Evolutionary conservation across 2,329 filamentous ascomycete species (phyloP), one percentile per base, ranked within the genome.

Genomic region (Dothistroma septosporum): DNA sequence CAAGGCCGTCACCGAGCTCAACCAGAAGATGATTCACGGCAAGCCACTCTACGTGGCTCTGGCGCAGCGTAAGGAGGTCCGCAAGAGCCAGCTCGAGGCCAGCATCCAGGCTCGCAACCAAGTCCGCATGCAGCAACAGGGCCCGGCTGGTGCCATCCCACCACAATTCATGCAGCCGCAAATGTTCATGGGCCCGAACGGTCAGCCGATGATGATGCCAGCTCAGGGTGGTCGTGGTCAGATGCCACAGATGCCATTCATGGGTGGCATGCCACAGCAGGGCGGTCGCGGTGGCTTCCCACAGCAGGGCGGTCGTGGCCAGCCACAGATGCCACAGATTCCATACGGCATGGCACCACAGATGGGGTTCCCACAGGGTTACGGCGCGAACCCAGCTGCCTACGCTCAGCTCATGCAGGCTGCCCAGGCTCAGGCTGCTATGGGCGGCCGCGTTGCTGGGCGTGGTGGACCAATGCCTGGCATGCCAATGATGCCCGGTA

Each of bases 51-150:
- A 99, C 76, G 94, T 99, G 73, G 94, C 94, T 71, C 86, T 99
- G 68, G 94, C 94, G 67, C 94, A 99, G 85, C 93, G 94, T 81
- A 99, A 99, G 87, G 94, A 99, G 80, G 93, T 99, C 73, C 92
- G 94, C 80, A 96, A 97, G 87, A 96, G 87, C 82, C 94, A 97
- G 75, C 91, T 99, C 70, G 94, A 99, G 84, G 93, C 93, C 73
- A 97, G 91, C 80, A 99, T 99, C 78, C 94, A 97, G 82, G 93
- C 94, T 78, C 92, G 94, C 79, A 97, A 97, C 84, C 93, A 96
- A 79, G 87, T 97, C 75, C 90, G 94, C 74, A 94, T 97, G 87
- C 94, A 97, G 83, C 94, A 99, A 80, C 91, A 92, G 69, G 92
- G 92, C 68, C 90, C 89, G 68, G 91, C 90, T 57, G 73, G 72